Evolutionary conservation across 768 basidiomycete genomes (phyloP), one percentile per base, ranked within the genome.

Genomic region (Astraeus odoratus): DNA sequence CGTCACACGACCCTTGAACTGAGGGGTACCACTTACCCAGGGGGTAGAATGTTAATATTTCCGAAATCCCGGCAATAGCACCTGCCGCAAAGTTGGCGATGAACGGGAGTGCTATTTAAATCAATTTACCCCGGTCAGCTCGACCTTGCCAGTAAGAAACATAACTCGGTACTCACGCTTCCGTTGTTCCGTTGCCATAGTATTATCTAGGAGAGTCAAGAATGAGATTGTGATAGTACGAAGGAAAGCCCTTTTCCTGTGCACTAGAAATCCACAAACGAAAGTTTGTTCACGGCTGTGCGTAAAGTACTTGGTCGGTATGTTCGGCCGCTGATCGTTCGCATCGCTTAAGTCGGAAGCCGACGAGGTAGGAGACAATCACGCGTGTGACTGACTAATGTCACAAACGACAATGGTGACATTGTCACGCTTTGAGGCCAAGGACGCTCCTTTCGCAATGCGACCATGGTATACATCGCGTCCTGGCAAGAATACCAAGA

Each of bases 401-500:
- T 5, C 30, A 31, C 30, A 12, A 12, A n/a, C n/a, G 30, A 3
- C 30, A 10, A 31, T 7, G 10, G 37, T 39, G 37, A 39, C 1
- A 5, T 19, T 48, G 49, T 63, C 49, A 60, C 52, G 9, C 33
- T 16, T 34, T 27, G 27, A 6, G 7, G 27, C 27, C 6, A 29
- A 38, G 20, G 19, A 8, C 12, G 37, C 37, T 22, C n/a, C 19
- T 35, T 35, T 16, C 13, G 23, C 37, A 61, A 76, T 71, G 71
- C 59, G 67, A 73, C 74, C 57, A 88, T 89, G 88, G 87, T 89
- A 54, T 92, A 88, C 75, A 86, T 92, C 71, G 74, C 77, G 54
- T 84, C 82, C 66, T 92, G 89, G 89, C 85, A 88, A 67, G 83
- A 90, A 57, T 89, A 77, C 67, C 86, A 90, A 68, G 81, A 91